Evolutionary conservation across 169 alveolate species (phyloP).

Genomic region (Babesia divergens): DNA sequence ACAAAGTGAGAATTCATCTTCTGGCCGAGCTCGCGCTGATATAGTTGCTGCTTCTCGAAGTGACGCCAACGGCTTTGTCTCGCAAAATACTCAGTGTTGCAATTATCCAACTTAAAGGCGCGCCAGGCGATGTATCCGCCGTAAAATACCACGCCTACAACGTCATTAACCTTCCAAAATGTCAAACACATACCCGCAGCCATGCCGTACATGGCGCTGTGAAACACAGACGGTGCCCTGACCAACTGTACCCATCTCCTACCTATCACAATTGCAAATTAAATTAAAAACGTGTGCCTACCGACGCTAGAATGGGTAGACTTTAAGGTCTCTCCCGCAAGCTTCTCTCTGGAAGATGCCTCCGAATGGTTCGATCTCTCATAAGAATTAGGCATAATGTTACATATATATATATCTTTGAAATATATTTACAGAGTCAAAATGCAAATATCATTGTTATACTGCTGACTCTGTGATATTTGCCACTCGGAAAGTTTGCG

Average conservation of each 20-base stretch:
- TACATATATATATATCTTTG: background rate
- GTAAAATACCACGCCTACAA: constrained; percentile 43
- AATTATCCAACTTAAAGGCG: constrained; percentile 30
- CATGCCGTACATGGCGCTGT: constrained; percentile 55
- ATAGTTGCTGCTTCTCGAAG: constrained; percentile 69
- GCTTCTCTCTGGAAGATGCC: background rate
- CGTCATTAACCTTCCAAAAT: background rate
- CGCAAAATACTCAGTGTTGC: constrained; percentile 61
- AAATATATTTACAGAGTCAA: too few species aligned
- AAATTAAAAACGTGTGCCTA: background rate
- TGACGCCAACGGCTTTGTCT: constrained; percentile 70
- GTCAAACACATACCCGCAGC: constrained; percentile 27
- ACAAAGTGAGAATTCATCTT: constrained; percentile 57
- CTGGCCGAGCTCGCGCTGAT: constrained; percentile 54
- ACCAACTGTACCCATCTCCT: background rate
- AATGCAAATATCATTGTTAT: background rate
- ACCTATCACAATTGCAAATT: background rate
- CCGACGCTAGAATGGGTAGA: background rate
- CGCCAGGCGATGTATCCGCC: constrained; percentile 61
- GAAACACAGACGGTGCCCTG: constrained; percentile 44
- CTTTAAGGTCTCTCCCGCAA: background rate
- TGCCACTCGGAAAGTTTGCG: background rate
- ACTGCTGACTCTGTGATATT: background rate
- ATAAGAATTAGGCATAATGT: background rate
- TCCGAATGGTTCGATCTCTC: background rate